These are phyloP conservation scores for Colletotrichum camelliae DNA, from an alignment of 2,329 filamentous ascomycete genomes.

Conservation along the genomic window DNA sequence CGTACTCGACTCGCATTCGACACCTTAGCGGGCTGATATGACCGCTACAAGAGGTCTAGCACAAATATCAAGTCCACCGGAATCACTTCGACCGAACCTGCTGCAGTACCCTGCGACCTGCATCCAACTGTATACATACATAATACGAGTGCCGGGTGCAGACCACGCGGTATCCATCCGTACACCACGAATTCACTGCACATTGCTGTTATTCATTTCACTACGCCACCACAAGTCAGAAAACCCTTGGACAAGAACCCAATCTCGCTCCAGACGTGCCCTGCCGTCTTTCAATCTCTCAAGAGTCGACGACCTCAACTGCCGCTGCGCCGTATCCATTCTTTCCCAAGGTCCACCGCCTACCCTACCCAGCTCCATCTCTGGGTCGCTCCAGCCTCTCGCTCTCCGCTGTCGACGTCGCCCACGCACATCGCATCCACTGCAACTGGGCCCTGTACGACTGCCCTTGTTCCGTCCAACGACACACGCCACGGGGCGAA, in stretches of 20 bases:
- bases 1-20: background rate
- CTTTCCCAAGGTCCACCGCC: background rate
- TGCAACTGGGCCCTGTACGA: constrained; percentile 1
- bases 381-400: background rate
- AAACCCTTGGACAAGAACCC: background rate
- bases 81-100: constrained; percentile 7
- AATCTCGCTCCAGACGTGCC: constrained; percentile 11
- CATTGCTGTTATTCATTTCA: background rate
- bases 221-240: background rate
- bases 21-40: background rate
- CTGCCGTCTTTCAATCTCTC: background rate
- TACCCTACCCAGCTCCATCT: background rate
- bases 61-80: background rate
- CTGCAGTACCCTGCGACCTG: constrained; percentile 8
- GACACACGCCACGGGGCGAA: constrained; percentile 21
- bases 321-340: background rate
- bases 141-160: constrained; percentile 4
- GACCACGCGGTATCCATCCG: background rate
- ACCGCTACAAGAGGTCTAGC: background rate
- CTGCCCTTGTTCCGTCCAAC: constrained; percentile 1
- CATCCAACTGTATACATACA: background rate
- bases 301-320: background rate
- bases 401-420: background rate
- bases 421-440: background rate
- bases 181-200: background rate